Percentiles rank a stretch among this genome's conserved stretches.
phyloP scores from a whole-genome alignment of 352 stramenopile genomes.

The Globisporangium emineosum region DNA sequence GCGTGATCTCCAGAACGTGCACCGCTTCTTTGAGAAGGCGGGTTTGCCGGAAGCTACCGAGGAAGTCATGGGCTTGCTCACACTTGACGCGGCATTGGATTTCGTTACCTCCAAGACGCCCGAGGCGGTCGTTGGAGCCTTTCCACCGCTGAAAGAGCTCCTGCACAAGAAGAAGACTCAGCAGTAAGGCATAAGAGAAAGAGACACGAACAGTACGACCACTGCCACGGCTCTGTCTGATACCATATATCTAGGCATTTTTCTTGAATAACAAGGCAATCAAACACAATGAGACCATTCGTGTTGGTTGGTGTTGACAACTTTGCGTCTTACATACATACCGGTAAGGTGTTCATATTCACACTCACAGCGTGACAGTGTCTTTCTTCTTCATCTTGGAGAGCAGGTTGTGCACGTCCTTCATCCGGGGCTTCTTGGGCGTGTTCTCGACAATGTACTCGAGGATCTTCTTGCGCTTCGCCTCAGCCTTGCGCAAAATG shows the following conservation, averaged over 20 bases:
- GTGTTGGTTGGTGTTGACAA: no score
- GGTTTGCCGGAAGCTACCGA: slow-evolving; percentile 31
- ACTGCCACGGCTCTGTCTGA: background rate
- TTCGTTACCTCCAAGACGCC: slow-evolving; percentile 32
- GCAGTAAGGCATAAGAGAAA: background rate
- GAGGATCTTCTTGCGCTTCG: slow-evolving; percentile 31
- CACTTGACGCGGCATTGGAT: slow-evolving; percentile 40
- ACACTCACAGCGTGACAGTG: background rate
- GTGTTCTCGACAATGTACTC: slow-evolving; percentile 37
- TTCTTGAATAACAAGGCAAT: background rate
- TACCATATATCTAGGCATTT: background rate
- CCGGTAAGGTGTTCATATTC: no score
- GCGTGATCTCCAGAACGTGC: slow-evolving; percentile 75
- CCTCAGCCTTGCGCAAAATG: slow-evolving; percentile 26
- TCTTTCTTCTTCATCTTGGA: slow-evolving; percentile 21
- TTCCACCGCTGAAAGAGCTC: slow-evolving; percentile 25
- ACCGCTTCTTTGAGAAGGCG: slow-evolving; percentile 69
- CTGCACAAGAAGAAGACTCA: slow-evolving; percentile 26
- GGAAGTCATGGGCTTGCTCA: slow-evolving; percentile 39
- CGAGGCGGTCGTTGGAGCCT: slow-evolving; percentile 29
- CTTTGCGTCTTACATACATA: no score
- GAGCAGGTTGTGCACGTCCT: slow-evolving; percentile 37
- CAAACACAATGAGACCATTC: background rate
- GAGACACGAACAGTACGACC: background rate
- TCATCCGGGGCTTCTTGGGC: slow-evolving; percentile 26